Evolutionary conservation across 2,329 filamentous ascomycete genomes (phyloP), one percentile per base, ranked within the genome.

Genomic region (Ophiostoma pallidulum): DNA sequence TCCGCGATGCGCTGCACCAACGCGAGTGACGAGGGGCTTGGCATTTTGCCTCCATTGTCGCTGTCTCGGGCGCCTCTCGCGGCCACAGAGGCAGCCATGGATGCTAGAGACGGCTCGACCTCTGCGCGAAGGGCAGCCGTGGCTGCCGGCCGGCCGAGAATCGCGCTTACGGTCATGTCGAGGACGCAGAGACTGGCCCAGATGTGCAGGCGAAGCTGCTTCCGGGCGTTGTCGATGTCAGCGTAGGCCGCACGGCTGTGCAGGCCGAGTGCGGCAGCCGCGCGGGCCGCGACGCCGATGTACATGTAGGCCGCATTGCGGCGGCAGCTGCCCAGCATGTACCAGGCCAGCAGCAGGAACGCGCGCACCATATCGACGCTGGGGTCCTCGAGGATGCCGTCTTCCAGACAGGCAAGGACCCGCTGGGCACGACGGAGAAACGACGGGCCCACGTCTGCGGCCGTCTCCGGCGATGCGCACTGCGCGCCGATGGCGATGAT

Each of bases 221-320:
- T n/a, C n/a, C n/a, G n/a, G n/a, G n/a, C n/a, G n/a, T n/a, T n/a
- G n/a, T n/a, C n/a, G n/a, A n/a, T n/a, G n/a, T n/a, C n/a, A n/a
- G n/a, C n/a, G 36, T 10, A 14, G 44, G 29, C 31, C 44, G 18
- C 48, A 44, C 22, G 44, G 48, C 28, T 22, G 39, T 12, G 36
- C 47, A 50, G n/a, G n/a, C n/a, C n/a, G n/a, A n/a, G n/a, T n/a
- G n/a, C n/a, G n/a, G n/a, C n/a, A n/a, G n/a, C n/a, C n/a, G n/a
- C n/a, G n/a, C n/a, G n/a, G n/a, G n/a, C n/a, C 7, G 48, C 33
- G 4, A 32, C 48, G 51, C 47, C 58, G 45, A 82, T 59, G 49
- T 81, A 81, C 73, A 81, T 78, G 43, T 77, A 82, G 0, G 77
- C 77, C 1, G 77, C 68, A 48, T 79, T 80, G 14, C 76, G 66